These are phyloP conservation scores for Heritiera littoralis DNA, from an alignment of 345 rosid species.

Conservation along the genomic window DNA sequence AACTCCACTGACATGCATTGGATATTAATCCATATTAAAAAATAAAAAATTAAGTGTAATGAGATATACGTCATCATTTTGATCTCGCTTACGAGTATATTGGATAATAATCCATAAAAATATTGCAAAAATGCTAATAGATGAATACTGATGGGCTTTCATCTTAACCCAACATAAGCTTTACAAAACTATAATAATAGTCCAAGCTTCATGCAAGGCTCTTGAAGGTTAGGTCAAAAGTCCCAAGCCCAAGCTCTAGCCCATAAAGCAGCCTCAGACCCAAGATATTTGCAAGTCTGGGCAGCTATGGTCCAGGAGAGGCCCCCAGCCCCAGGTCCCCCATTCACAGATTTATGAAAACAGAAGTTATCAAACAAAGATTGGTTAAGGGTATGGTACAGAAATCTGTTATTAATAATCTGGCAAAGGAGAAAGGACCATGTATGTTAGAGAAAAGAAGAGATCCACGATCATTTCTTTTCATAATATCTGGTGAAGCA, in stretches of 20 bases:
- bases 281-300: constrained; percentile 1
- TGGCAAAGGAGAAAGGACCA: constrained; percentile 7
- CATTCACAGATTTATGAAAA: background rate
- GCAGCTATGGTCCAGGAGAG: constrained; percentile 23
- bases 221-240: too few relatives aligned
- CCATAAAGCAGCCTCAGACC: background rate
- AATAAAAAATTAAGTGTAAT: too few relatives aligned
- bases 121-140: background rate
- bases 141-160: background rate
- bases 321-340: background rate
- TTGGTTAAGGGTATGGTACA: background rate
- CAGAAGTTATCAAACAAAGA: constrained; percentile 1
- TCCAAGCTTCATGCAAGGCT: too few relatives aligned
- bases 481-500: background rate
- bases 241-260: background rate
- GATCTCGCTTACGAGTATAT: too few relatives aligned
- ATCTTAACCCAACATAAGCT: background rate
- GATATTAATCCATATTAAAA: too few relatives aligned
- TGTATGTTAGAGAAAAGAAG: background rate
- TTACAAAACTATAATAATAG: too few relatives aligned
- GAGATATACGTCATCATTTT: too few relatives aligned
- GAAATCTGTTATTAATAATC: background rate
- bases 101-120: background rate
- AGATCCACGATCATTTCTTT: background rate
- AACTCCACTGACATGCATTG: too few relatives aligned